Base-by-base conservation (phyloP, 2,329 filamentous ascomycete genomes). In the Scedosporium minutisporum region DNA sequence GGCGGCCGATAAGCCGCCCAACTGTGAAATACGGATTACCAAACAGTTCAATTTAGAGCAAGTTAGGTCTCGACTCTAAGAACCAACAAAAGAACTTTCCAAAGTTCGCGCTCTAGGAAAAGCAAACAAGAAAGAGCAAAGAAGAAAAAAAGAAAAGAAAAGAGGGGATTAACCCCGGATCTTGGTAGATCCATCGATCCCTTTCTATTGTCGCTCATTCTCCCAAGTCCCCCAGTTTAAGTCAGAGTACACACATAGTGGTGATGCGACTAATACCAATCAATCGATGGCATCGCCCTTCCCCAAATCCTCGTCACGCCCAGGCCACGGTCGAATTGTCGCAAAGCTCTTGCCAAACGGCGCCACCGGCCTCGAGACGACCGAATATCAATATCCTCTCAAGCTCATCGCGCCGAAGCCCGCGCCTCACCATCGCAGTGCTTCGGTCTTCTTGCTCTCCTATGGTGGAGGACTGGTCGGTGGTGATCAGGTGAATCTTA, bases 401-500 rank as follows among this genome's bases (percentile, higher is more conserved):
- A 99, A 99, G 74, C 83, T 99, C 63, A 90, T 99, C 65, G 89
- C 92, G 0, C 91, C 93, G 1, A 82, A 87, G 14, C 84, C 88
- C 10, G 79, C 87, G 5, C 80, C 82, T 58, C 78, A 83, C 48
- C 82, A 87, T 63, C 80, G 82, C 66, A 90, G 90, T 63, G 82
- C 92, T 7, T 84, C 95, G 38, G 87, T 96, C 48, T 97, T 96
- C 71, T 81, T 97, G 44, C 82, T 99, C 58, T 96, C 93, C 0
- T 99, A 97, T 72, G 95, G 95, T 59, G 95, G 95, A 53, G 95
- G 95, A 1, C 84, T 99, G 14, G 90, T 99, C 1, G 90, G 89
- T 12, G 92, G 93, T 51, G 95, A 99, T 73, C 80, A 84, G 66
- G 88, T 97, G 72, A 80, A 87, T 69, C 83, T 99, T 27, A 78